A percentile compares a stretch with the other conserved stretches of the same genome.
Evolutionary conservation across 495 filamentous ascomycete genomes (phyloP).

Genomic region (Delitschia confertaspora): DNA sequence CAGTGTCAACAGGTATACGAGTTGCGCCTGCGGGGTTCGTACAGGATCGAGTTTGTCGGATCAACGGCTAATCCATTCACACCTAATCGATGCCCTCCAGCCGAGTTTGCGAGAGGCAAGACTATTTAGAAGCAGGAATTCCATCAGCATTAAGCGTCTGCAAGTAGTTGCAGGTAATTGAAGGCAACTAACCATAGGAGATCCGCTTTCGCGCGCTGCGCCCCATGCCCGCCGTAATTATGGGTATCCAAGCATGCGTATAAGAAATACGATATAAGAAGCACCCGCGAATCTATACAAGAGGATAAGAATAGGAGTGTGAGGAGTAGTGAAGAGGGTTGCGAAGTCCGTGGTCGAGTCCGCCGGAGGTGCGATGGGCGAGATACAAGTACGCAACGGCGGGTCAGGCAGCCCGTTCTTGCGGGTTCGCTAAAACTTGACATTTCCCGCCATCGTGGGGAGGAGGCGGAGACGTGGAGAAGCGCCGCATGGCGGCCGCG

Average conservation of each 20-base stretch:
- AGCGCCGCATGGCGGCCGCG: no score
- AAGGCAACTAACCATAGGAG: slow-evolving; percentile 30
- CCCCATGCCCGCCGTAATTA: slow-evolving; percentile 29
- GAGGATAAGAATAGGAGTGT: not conserved
- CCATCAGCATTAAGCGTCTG: no score
- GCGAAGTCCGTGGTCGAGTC: not conserved
- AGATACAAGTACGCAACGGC: not conserved
- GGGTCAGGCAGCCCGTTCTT: no score
- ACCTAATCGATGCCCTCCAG: slow-evolving; percentile 83
- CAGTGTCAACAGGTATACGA: slow-evolving; percentile 10
- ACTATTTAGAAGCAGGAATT: slow-evolving; percentile 49
- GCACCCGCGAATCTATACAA: not conserved
- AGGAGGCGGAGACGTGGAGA: no score
- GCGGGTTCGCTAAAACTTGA: no score
- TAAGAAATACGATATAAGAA: not conserved
- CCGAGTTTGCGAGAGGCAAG: slow-evolving; percentile 84
- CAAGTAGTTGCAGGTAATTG: no score
- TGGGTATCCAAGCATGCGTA: slow-evolving; percentile 16
- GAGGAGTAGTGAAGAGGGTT: not conserved
- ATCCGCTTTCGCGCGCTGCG: slow-evolving; percentile 33
- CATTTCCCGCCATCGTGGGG: no score
- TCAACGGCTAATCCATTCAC: slow-evolving; percentile 92
- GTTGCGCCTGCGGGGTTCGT: slow-evolving; percentile 13
- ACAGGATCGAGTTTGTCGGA: slow-evolving; percentile 77
- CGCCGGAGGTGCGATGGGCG: not conserved